Evolutionary conservation across 192 early-diverging fungal genomes (phyloP), one percentile per base, ranked within the genome.

Genomic region (Backusella luteola): DNA sequence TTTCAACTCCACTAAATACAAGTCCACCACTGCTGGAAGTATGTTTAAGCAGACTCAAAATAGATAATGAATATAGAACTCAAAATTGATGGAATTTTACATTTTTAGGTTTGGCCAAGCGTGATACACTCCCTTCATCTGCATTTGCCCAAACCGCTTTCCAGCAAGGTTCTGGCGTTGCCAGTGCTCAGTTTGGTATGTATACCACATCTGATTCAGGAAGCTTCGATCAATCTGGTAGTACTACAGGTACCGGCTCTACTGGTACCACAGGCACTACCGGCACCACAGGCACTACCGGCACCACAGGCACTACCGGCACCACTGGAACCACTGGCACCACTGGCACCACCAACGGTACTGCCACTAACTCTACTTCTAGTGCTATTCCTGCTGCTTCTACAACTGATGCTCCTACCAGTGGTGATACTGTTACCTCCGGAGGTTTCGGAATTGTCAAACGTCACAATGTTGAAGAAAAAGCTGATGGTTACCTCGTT

Each of bases 121-220:
- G 77, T 19, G 77, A 74, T 59, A 19, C 42, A 17, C 21, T 67
- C 9, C 72, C 67, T 66, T 67, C 29, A 0, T 79, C 77, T 34
- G 77, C 66, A 34, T 79, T 79, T 29, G 73, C 74, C 14, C 67
- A 66, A 1, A 79, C 74, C 19, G 77, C 77, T 74, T 79, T 74
- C 46, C 66, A 79, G 36, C 69, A 72, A 74, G 77, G 73, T 29
- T 19, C 63, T 19, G 77, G 77, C 39, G 67, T 81, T 38, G 38
- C 29, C 6, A 81, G 80, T 68, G 7, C 75, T 35, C 76, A 77
- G 38, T 81, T 81, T 56, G 80, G 80, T 71, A 71, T 81, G 67
- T 81, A 77, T 69, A 72, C 73, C 21, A 69, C 80, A 14, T 29
- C 59, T 66, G 39, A 63, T 23, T 17, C 34, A 32, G 73, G 66